Evolutionary conservation across 768 basidiomycete species (phyloP), one percentile per base, ranked within the genome.

Genomic region (Paxillus ammoniavirescens): DNA sequence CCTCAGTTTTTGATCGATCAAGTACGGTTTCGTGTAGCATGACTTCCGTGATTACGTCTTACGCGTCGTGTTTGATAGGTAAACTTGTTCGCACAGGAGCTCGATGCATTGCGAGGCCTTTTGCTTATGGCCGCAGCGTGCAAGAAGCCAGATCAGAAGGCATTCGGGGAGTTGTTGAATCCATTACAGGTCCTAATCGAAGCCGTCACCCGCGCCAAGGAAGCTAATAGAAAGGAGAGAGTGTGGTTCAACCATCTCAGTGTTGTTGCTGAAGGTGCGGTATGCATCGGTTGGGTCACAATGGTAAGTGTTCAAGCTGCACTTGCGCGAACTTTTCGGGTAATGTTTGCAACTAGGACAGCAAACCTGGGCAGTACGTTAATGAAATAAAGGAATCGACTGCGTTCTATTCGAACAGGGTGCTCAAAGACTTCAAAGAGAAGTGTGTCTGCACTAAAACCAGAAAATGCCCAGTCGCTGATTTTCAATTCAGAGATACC

Each of bases 361-460:
- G 84, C 7, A 92, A 90, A 65, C 96, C 96, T 1, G 91, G 79
- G 5, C 82, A 88, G 23, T 87, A 80, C 58, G 76, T 98, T n/a
- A 75, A 71, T 15, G 91, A 94, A 46, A 81, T 89, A 70, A 95
- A 90, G 71, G 93, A 98, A 23, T 82, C 90, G 4, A 82, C 87
- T 10, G 79, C 83, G 64, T 99, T 92, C 73, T 98, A 93, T 68
- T 86, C 86, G 2, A 92, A 97, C 71, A 84, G 86, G 54, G 81
- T 98, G 43, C 86, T 93, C 71, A 92, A 93, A 70, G 92, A 95
- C 58, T 92, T 81, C 78, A 98, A 93, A 69, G 91, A 92, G 7
- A 92, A 91, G 96, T 93, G 55, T 53, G 89, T 65, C 3, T 57
- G 12, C 18, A n/a, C 3, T 26, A 21, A 37, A 44, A 36, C 17